Evolutionary conservation across 495 filamentous ascomycete genomes (phyloP).

Genomic region (Penicillium pancosmium): DNA sequence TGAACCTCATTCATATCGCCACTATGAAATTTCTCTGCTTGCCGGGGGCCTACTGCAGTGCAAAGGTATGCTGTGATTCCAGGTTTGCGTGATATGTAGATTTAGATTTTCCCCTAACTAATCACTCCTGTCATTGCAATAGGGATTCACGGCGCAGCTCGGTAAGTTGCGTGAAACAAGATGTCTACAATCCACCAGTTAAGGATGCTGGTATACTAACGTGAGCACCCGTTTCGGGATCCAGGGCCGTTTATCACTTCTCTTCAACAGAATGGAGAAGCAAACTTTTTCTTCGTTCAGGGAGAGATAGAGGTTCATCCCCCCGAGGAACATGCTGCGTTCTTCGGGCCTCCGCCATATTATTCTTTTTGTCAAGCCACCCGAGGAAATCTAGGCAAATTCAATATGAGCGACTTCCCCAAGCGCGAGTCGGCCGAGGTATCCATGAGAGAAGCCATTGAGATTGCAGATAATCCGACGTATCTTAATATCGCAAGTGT

Average conservation of each 20-base stretch:
- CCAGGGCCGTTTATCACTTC: conserved; percentile 26
- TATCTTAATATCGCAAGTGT: conserved; percentile 13
- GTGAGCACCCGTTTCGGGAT: conserved; percentile 6
- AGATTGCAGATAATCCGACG: conserved; percentile 15
- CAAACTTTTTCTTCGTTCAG: conserved; percentile 31
- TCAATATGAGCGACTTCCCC: conserved; percentile 26
- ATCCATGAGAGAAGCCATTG: conserved; percentile 16
- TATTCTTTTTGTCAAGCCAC: conserved; percentile 23
- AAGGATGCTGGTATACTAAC: not conserved
- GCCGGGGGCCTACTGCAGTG: conserved; percentile 30
- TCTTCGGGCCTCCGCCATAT: conserved; percentile 37
- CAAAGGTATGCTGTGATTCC: conserved; percentile 19
- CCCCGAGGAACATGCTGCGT: conserved; percentile 20
- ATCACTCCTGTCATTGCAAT: not conserved
- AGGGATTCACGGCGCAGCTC: conserved; percentile 31
- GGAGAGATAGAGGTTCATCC: conserved; percentile 21
- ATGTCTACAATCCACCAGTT: no score
- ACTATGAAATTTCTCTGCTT: conserved; percentile 36
- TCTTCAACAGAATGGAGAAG: conserved; percentile 16
- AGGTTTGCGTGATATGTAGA: no score
- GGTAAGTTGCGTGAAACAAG: conserved; percentile 17
- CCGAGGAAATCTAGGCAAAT: conserved; percentile 6
- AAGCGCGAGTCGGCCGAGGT: conserved; percentile 26
- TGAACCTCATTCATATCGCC: not conserved
- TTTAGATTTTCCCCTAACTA: not conserved